Conservation (phyloP, 768 basidiomycete species). For the Panaeolus cyanescens region DNA sequence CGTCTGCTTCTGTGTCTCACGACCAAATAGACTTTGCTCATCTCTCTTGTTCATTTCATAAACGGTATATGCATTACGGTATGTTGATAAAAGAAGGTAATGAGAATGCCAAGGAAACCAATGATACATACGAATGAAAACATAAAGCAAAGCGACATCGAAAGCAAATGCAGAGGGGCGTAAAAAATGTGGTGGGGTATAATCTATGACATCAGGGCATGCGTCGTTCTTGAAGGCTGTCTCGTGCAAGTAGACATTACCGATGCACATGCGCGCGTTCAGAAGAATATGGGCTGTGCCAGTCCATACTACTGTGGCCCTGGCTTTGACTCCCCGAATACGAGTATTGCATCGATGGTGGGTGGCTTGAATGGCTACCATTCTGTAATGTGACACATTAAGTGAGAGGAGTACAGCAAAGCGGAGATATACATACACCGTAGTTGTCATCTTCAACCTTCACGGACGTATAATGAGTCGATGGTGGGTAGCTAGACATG, state of each 20-base stretch:
- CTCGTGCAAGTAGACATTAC: slow-evolving; percentile 28
- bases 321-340: slow-evolving; percentile 45
- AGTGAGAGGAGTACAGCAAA: neutral
- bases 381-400: slow-evolving; percentile 1
- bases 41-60: slow-evolving; percentile 6
- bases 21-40: slow-evolving; percentile 25
- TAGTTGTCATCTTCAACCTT: slow-evolving; percentile 73
- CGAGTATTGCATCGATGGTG: slow-evolving; percentile 49
- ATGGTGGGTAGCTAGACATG: slow-evolving; percentile 42
- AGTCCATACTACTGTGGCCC: slow-evolving; percentile 49
- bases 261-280: slow-evolving; percentile 65
- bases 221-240: slow-evolving; percentile 6
- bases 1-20: slow-evolving; percentile 30
- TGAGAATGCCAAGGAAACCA: slow-evolving; percentile 9
- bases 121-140: slow-evolving; percentile 2
- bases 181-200: slow-evolving; percentile 6
- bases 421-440: slow-evolving; percentile 37
- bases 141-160: slow-evolving; percentile 8
- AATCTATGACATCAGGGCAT: slow-evolving; percentile 9
- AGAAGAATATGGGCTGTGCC: slow-evolving; percentile 63
- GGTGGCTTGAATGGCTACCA: slow-evolving; percentile 11
- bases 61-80: slow-evolving; percentile 10
- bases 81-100: slow-evolving; percentile 13
- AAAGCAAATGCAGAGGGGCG: slow-evolving; percentile 11
- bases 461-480: slow-evolving; percentile 51